A percentile compares a stretch with the other conserved stretches of the same genome.
Evolutionary conservation across 106 monocot species (phyloP).

Genomic region (Allium fistulosum): DNA sequence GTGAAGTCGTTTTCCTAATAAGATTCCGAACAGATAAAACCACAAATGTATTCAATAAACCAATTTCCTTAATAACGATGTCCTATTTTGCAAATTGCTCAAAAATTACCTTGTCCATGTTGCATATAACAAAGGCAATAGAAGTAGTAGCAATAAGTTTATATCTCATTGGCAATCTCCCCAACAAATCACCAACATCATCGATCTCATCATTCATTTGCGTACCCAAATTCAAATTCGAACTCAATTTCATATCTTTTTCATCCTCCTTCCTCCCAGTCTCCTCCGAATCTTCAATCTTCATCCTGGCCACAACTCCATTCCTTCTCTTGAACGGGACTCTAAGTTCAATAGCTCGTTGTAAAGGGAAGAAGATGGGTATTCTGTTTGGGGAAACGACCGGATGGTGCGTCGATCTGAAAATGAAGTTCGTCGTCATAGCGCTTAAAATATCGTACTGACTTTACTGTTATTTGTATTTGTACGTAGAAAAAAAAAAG

Average conservation of each 20-base stretch:
- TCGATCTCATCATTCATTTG: too few species aligned
- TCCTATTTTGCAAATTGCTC: too few species aligned
- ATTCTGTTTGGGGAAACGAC: neutral
- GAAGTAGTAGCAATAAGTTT: conserved; percentile 82
- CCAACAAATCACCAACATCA: conserved; percentile 21
- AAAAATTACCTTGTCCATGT: conserved; percentile 88
- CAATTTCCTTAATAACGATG: too few species aligned
- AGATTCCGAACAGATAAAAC: too few species aligned
- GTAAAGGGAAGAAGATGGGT: neutral
- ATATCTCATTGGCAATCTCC: conserved; percentile 48
- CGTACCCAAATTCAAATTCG: neutral
- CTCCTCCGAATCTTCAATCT: conserved; percentile 7
- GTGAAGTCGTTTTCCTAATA: too few species aligned
- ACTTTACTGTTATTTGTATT: too few species aligned
- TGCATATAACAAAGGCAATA: conserved; percentile 92
- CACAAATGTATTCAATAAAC: too few species aligned
- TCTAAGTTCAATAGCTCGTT: neutral
- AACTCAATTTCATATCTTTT: neutral
- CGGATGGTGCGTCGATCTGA: too few species aligned
- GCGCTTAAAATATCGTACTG: too few species aligned
- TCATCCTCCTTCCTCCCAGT: conserved; percentile 2
- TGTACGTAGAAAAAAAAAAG: too few species aligned
- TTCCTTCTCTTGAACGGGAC: conserved; percentile 8
- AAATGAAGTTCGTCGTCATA: too few species aligned
- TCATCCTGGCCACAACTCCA: conserved; percentile 6